These are phyloP conservation scores for Pseudoperonospora humuli DNA, from an alignment of 352 stramenopile species.

Conservation along the genomic window DNA sequence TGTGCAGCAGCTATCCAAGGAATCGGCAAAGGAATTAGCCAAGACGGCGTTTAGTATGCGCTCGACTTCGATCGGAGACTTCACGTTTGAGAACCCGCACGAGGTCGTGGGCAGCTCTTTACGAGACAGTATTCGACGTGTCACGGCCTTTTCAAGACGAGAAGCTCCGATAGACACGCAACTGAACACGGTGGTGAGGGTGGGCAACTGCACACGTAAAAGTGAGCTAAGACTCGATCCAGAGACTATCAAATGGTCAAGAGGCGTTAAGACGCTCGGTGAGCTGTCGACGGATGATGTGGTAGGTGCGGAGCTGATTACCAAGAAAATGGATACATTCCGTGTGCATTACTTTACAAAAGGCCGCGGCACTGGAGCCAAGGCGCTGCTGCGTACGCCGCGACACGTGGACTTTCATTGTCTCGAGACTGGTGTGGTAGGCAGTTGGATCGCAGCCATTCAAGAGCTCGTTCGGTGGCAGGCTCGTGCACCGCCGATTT, in stretches of 20 bases:
- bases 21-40: slow-evolving; percentile 56
- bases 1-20: slow-evolving; percentile 35
- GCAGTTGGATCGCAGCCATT: slow-evolving; percentile 55
- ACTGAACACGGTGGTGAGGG: slow-evolving; percentile 36
- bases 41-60: slow-evolving; percentile 61
- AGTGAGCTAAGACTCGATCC: slow-evolving; percentile 58
- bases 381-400: slow-evolving; percentile 49
- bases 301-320: slow-evolving; percentile 43
- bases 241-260: slow-evolving; percentile 53
- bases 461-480: slow-evolving; percentile 81
- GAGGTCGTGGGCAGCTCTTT: slow-evolving; percentile 41
- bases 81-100: slow-evolving; percentile 61
- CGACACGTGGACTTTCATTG: slow-evolving; percentile 42
- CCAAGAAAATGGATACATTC: slow-evolving; percentile 34
- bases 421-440: slow-evolving; percentile 30
- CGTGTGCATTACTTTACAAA: slow-evolving; percentile 77
- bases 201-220: slow-evolving; percentile 32
- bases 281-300: slow-evolving; percentile 65
- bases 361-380: slow-evolving; percentile 44
- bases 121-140: slow-evolving; percentile 71
- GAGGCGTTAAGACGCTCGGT: slow-evolving; percentile 38
- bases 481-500: slow-evolving; percentile 53
- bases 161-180: slow-evolving; percentile 60
- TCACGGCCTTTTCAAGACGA: slow-evolving; percentile 73
- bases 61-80: slow-evolving; percentile 64